These are phyloP conservation scores for Nicotiana otophora DNA, from an alignment of 257 asterid genomes.

Conservation along the genomic window DNA sequence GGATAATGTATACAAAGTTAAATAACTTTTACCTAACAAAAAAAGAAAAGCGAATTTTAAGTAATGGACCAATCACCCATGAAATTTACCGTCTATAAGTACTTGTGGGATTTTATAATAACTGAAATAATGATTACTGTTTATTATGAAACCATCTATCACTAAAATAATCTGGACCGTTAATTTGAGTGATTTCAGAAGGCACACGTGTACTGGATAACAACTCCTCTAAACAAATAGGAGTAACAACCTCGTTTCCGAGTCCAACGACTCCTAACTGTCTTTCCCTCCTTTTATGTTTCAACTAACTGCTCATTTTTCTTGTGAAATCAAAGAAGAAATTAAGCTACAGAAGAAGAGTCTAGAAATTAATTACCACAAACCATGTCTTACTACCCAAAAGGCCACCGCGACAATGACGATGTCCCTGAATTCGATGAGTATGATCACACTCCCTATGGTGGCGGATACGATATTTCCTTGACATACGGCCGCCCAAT, in stretches of 20 bases:
- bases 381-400: constrained; percentile 17
- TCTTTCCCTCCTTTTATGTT: not conserved
- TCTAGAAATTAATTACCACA: not conserved
- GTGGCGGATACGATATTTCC: constrained; percentile 76
- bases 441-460: constrained; percentile 80
- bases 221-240: not conserved
- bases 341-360: not conserved
- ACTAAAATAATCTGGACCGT: not conserved
- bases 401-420: constrained; percentile 33
- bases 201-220: not conserved
- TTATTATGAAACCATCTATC: not conserved
- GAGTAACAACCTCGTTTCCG: not conserved
- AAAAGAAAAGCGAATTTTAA: too few relatives aligned
- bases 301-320: not conserved
- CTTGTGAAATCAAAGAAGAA: not conserved
- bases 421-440: constrained; percentile 78
- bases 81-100: too few relatives aligned
- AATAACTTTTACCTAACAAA: too few relatives aligned
- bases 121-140: too few relatives aligned
- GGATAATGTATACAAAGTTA: too few relatives aligned
- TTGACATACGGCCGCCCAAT: constrained; percentile 69
- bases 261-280: not conserved
- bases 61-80: too few relatives aligned
- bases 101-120: too few relatives aligned
- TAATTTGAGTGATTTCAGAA: not conserved